Conservation (phyloP, 129 eudicot species). For the Erigeron canadensis region DNA sequence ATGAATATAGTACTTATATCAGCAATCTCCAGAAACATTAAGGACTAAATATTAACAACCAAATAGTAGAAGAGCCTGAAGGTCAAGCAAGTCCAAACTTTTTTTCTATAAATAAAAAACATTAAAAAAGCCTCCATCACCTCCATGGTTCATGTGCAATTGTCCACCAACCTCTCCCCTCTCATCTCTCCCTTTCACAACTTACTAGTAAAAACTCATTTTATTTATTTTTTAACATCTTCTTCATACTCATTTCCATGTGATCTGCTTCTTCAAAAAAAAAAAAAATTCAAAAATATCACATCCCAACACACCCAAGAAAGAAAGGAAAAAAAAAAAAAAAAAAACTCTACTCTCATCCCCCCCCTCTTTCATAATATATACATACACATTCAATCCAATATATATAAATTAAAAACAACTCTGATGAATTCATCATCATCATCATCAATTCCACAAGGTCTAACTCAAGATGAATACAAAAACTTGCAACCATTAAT, state of each 20-base stretch:
- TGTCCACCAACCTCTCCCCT: slow-evolving; percentile 37
- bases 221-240: slow-evolving; percentile 4
- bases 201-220: background rate
- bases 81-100: slow-evolving; percentile 16
- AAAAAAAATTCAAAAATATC: background rate
- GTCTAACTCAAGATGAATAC: slow-evolving; percentile 61
- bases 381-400: slow-evolving; percentile 1
- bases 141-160: slow-evolving; percentile 46
- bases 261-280: slow-evolving; percentile 2
- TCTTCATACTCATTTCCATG: slow-evolving; percentile 30
- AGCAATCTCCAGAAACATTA: background rate
- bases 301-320: background rate
- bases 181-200: background rate
- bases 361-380: slow-evolving; percentile 6
- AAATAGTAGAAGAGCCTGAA: background rate
- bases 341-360: too few relatives aligned
- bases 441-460: slow-evolving; percentile 39
- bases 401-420: slow-evolving; percentile 20
- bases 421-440: too few relatives aligned
- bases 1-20: too few relatives aligned
- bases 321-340: background rate
- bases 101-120: background rate
- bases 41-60: slow-evolving; percentile 13
- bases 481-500: slow-evolving; percentile 54
- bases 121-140: slow-evolving; percentile 34